These are phyloP conservation scores for Pyrenophora tritici-repentis DNA, from an alignment of 2,329 filamentous ascomycete species.

Conservation along the genomic window DNA sequence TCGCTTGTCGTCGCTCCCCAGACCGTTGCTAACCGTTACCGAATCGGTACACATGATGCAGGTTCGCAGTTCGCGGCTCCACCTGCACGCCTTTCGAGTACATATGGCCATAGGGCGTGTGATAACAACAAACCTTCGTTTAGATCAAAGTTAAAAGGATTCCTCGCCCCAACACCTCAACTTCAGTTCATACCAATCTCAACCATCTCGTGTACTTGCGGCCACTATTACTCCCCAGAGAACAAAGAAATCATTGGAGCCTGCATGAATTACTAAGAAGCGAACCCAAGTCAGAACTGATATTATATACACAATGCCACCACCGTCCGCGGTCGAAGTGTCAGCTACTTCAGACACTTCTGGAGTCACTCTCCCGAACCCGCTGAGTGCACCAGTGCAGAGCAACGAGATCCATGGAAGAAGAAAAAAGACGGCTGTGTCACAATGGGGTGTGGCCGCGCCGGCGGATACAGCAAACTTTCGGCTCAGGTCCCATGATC, in stretches of 20 bases:
- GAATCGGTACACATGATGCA: constrained; percentile 27
- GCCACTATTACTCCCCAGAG: background rate
- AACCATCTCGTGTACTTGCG: background rate
- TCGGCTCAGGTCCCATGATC: constrained; percentile 64
- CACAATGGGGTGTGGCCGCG: constrained; percentile 76
- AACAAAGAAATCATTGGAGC: background rate
- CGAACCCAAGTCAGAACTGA: background rate
- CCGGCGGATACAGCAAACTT: constrained; percentile 81
- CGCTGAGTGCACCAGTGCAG: constrained; percentile 57
- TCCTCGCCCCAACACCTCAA: background rate
- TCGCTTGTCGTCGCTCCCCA: constrained; percentile 28
- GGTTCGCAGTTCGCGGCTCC: constrained; percentile 3
- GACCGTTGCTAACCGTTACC: constrained; percentile 43
- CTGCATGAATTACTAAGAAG: background rate
- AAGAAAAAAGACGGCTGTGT: constrained; percentile 71
- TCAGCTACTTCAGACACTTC: constrained; percentile 55
- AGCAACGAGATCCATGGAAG: constrained; percentile 69
- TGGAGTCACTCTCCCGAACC: constrained; percentile 52
- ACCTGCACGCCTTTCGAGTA: constrained; percentile 20
- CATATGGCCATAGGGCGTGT: constrained; percentile 31
- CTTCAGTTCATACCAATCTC: background rate
- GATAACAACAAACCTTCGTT: background rate
- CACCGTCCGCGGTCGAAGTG: constrained; percentile 48
- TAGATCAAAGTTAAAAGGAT: constrained; percentile 7
- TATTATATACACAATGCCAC: constrained; percentile 26